phyloP scores from a whole-genome alignment of 2,329 filamentous ascomycete genomes.

The Diaporthe citri region DNA sequence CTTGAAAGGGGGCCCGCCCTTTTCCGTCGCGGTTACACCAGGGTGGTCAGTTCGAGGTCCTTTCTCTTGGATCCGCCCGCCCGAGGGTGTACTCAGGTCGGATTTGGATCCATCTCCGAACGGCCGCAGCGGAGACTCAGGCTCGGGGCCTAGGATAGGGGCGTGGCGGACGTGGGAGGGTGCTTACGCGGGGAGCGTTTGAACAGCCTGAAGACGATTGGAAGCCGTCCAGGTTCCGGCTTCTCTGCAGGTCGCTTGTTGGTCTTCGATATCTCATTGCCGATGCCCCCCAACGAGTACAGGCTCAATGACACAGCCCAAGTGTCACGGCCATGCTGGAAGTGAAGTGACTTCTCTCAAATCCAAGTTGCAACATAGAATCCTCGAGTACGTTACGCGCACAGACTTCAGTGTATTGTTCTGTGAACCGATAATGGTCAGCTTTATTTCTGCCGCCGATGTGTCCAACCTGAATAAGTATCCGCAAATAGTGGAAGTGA shows the following conservation, averaged over 20 bases:
- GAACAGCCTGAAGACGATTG: not conserved
- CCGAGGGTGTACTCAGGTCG: not conserved
- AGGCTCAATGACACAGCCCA: not conserved
- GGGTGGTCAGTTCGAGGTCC: not conserved
- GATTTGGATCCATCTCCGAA: conserved; percentile 5
- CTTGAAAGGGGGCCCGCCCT: not conserved
- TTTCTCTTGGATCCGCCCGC: not conserved
- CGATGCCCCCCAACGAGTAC: not conserved
- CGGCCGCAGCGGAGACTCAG: not conserved
- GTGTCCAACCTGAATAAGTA: too few species aligned
- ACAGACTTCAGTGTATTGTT: not conserved
- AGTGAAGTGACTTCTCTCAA: not conserved
- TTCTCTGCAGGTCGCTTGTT: not conserved
- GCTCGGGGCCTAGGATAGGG: too few species aligned
- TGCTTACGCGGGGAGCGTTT: not conserved
- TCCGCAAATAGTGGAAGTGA: not conserved
- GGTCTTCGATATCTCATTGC: not conserved
- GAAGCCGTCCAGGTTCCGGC: not conserved
- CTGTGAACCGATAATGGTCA: not conserved
- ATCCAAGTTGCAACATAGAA: not conserved
- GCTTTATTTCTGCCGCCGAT: not conserved
- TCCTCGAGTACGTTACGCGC: not conserved
- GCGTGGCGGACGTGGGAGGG: not conserved
- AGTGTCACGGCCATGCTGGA: not conserved
- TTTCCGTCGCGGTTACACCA: not conserved